phyloP scores from a whole-genome alignment of 805 yeast genomes.

The Lachancea nothofagi region DNA sequence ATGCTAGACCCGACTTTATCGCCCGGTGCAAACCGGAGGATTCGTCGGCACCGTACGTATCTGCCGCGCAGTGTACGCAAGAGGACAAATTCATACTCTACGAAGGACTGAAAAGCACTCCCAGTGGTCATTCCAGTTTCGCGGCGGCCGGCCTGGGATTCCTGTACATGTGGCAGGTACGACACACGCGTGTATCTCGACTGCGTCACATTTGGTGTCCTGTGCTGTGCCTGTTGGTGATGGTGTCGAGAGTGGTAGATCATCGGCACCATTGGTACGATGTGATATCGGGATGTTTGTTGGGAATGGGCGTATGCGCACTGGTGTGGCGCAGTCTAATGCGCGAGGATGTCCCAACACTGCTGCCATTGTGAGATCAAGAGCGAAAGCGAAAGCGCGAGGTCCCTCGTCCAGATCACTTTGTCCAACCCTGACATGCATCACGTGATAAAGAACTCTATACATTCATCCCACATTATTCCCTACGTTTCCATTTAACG shows the following conservation, averaged over 20 bases:
- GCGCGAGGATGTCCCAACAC: conserved; percentile 3
- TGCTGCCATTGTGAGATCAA: background rate
- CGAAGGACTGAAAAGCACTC: conserved; percentile 31
- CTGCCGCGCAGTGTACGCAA: conserved; percentile 13
- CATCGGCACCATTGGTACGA: conserved; percentile 33
- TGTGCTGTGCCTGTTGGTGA: conserved; percentile 20
- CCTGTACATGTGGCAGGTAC: conserved; percentile 23
- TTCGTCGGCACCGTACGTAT: conserved; percentile 10
- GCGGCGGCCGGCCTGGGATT: conserved; percentile 19
- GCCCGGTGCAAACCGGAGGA: conserved; percentile 20
- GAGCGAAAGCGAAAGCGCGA: too few species aligned
- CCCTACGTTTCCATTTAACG: too few species aligned
- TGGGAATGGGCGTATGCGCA: conserved; percentile 15
- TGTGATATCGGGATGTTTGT: conserved; percentile 21
- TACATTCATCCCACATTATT: too few species aligned
- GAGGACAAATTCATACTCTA: conserved; percentile 16
- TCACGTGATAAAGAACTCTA: background rate
- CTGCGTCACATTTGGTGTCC: conserved; percentile 27
- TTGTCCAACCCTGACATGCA: background rate
- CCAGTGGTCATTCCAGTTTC: conserved; percentile 31
- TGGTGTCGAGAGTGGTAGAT: conserved; percentile 27
- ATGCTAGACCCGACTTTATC: conserved; percentile 29
- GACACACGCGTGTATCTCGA: conserved; percentile 14
- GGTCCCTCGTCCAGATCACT: too few species aligned
- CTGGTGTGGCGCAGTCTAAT: conserved; percentile 3